Evolutionary conservation across 768 basidiomycete species (phyloP), one percentile per base, ranked within the genome.

Genomic region (Mycena leptocephala): DNA sequence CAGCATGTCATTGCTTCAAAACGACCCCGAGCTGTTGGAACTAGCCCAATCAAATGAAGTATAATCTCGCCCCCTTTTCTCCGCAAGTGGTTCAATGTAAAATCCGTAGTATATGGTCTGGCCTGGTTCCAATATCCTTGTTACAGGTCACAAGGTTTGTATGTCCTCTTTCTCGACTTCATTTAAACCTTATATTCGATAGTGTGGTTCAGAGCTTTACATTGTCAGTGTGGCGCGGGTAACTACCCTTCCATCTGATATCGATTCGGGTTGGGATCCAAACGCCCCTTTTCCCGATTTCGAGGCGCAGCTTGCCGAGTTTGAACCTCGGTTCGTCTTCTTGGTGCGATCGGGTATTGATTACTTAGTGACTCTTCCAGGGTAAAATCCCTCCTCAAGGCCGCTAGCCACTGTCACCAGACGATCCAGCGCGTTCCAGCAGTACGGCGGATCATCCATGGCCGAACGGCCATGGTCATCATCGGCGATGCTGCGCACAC

Each of bases 401-500:
- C 20, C 28, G 26, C 55, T 30, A 56, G 55, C 13, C 26, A 30
- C 10, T 68, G 37, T 22, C 53, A 55, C 37, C 33, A 24, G 11
- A 55, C 66, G 18, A 68, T 68, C 14, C 66, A 68, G 37, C 51
- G 37, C 13, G n/a, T 68, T 16, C 66, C 51, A 22, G 5, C 1
- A n/a, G 20, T 28, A 3, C 37, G 66, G 16, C 32, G 20, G 18
- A 55, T 68, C 0, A 30, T 37, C 1, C 24, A 68, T 14, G 3
- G 24, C 5, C 18, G n/a, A 28, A 55, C 35, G 2, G 22, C 26
- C 2, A 8, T 68, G 5, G 66, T 68, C 35, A 18, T 41, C 53
- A 68, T 68, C 26, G 66, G 66, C 53, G 66, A 68, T 11, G 66
- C 66, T 10, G 66, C 66, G 4, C 66, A 68, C 66, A 68, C 66